Evolutionary conservation across 139 green algal species (phyloP).

Genomic region (Micromonas commoda): DNA sequence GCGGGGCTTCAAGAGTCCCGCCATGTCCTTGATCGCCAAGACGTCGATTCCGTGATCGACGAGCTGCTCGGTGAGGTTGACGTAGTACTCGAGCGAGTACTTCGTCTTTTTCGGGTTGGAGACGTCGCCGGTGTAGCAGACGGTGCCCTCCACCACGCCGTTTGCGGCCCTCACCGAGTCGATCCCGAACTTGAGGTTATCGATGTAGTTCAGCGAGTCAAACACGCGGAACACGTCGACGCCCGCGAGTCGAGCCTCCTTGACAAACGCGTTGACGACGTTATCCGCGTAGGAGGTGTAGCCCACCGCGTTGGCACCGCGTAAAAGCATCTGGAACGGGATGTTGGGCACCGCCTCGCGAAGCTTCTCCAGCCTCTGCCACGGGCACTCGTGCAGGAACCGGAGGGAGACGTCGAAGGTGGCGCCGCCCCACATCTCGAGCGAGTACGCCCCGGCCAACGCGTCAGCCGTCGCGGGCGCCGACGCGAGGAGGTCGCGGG

Average conservation of each 20-base stretch:
- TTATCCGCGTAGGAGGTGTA: constrained; percentile 85
- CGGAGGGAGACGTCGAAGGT: constrained; percentile 87
- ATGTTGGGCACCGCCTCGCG: constrained; percentile 80
- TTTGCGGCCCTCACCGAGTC: constrained; percentile 64
- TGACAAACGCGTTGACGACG: constrained; percentile 67
- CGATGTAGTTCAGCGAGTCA: constrained; percentile 71
- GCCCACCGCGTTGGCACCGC: constrained; percentile 83
- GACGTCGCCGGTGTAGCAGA: constrained; percentile 91
- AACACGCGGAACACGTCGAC: constrained; percentile 82
- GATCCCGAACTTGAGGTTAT: constrained; percentile 84
- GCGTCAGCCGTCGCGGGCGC: constrained; percentile 56
- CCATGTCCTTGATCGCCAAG: constrained; percentile 73
- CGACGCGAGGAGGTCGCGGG: constrained; percentile 74
- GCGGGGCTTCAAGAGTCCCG: constrained; percentile 70
- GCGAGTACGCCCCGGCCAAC: constrained; percentile 55
- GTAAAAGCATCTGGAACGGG: constrained; percentile 92
- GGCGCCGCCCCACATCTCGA: constrained; percentile 91
- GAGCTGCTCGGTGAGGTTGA: constrained; percentile 71
- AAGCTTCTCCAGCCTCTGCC: constrained; percentile 77
- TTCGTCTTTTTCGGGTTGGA: constrained; percentile 50
- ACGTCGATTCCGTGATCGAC: constrained; percentile 74
- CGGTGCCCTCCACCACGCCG: constrained; percentile 73
- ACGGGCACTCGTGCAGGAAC: constrained; percentile 78
- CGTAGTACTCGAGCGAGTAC: constrained; percentile 90
- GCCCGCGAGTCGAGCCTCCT: constrained; percentile 53